These are phyloP conservation scores for Styphnolobium japonicum DNA, from an alignment of 306 rosid genomes.

Conservation along the genomic window DNA sequence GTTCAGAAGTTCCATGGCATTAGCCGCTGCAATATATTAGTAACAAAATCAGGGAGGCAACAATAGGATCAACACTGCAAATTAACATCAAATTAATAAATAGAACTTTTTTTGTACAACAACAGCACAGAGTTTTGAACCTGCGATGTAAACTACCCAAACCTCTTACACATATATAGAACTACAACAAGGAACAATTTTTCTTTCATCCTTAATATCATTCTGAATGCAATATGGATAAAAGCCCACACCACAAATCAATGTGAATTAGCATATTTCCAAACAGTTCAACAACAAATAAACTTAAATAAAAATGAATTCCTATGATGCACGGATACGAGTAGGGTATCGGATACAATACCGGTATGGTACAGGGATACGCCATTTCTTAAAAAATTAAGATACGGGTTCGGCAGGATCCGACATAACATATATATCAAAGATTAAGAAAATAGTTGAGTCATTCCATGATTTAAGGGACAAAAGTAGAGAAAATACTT, in stretches of 20 bases:
- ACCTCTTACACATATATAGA: neutral
- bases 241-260: too few species aligned
- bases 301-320: neutral
- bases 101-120: neutral
- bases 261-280: neutral
- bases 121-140: neutral
- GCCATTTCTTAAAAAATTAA: too few species aligned
- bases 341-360: too few species aligned
- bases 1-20: slow-evolving; percentile 58
- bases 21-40: slow-evolving; percentile 54
- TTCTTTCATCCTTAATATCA: neutral
- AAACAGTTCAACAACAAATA: neutral
- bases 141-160: neutral
- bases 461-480: too few species aligned
- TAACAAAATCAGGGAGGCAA: neutral
- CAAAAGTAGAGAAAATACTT: too few species aligned
- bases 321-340: too few species aligned
- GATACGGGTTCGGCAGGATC: too few species aligned
- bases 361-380: too few species aligned
- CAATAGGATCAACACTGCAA: neutral
- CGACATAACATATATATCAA: too few species aligned
- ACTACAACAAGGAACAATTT: neutral
- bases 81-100: neutral
- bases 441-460: too few species aligned
- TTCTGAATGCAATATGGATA: neutral